Evolutionary conservation across 2,329 filamentous ascomycete genomes (phyloP).

Genomic region (Fusarium fracticaudum): DNA sequence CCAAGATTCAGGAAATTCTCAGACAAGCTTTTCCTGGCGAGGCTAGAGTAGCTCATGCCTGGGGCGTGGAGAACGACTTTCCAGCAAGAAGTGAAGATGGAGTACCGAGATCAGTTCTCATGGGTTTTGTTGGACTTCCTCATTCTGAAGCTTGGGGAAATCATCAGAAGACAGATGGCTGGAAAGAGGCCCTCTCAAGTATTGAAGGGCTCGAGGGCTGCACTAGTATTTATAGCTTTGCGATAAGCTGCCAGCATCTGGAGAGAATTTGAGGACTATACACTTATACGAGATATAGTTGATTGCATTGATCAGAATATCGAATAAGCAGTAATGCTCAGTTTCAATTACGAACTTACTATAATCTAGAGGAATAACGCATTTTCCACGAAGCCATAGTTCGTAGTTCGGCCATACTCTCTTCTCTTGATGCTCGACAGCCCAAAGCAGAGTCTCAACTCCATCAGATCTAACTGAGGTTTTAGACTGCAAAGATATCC

Average conservation of each 20-base stretch:
- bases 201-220: background rate
- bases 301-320: background rate
- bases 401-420: background rate
- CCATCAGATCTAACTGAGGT: background rate
- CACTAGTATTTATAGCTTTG: background rate
- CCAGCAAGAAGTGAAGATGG: background rate
- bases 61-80: slow-evolving; percentile 17
- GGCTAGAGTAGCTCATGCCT: background rate
- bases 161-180: rapidly evolving
- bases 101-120: background rate
- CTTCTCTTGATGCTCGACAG: background rate
- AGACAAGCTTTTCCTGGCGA: background rate
- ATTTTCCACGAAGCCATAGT: too few species aligned
- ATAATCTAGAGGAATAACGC: background rate
- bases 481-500: background rate
- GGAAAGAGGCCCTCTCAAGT: background rate
- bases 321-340: rapidly evolving
- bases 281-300: background rate
- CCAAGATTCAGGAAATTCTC: background rate
- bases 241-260: background rate
- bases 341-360: background rate
- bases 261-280: background rate
- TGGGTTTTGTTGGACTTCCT: slow-evolving; percentile 3
- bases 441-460: background rate
- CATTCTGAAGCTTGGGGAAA: background rate